phyloP scores from a whole-genome alignment of 2,329 filamentous ascomycete genomes.

The Cercospora canescens region DNA sequence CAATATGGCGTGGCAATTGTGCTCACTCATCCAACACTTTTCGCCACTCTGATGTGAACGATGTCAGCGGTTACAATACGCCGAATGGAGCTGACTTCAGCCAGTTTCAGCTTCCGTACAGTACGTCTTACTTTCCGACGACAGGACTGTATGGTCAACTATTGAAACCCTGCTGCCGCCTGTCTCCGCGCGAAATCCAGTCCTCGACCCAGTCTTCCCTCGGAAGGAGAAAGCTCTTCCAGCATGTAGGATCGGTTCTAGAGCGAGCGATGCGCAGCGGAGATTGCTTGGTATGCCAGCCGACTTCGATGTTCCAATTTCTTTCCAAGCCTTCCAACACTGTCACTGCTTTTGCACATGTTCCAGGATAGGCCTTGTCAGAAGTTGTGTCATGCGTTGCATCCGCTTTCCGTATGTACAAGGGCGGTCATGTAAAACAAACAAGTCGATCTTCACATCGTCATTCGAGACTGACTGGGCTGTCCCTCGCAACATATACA shows the following conservation, averaged over 20 bases:
- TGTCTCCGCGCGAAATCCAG: background rate
- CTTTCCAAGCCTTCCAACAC: too few relatives aligned
- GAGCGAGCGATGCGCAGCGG: background rate
- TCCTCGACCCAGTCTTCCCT: background rate
- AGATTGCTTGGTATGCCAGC: background rate
- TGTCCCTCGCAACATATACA: background rate
- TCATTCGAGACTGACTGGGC: background rate
- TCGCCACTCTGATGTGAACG: background rate
- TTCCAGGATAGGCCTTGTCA: background rate
- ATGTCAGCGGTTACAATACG: background rate
- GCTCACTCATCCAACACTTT: background rate
- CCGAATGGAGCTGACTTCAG: background rate
- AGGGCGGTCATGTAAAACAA: background rate
- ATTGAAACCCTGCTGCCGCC: background rate
- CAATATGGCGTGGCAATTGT: background rate
- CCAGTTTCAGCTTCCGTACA: background rate
- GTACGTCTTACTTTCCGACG: background rate
- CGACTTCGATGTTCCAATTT: background rate
- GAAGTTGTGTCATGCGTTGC: background rate
- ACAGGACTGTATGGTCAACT: background rate
- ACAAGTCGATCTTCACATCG: background rate
- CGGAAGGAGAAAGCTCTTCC: background rate
- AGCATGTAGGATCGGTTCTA: background rate
- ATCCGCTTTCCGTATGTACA: background rate
- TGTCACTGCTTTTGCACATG: too few relatives aligned